Evolutionary conservation across 495 filamentous ascomycete genomes (phyloP).

Genomic region (Delitschia confertaspora): DNA sequence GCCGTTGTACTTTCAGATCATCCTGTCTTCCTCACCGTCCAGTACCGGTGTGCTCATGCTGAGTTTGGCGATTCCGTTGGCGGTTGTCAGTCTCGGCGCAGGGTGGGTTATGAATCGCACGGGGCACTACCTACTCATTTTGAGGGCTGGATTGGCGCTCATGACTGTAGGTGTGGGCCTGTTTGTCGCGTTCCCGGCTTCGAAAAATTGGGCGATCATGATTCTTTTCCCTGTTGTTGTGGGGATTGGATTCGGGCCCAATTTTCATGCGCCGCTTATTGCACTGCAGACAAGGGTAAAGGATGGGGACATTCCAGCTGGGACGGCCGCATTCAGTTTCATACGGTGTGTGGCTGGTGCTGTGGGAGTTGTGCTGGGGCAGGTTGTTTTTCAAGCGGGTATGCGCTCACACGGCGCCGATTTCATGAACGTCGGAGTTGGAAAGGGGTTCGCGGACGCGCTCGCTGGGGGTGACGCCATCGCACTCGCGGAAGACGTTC

Average conservation of each 20-base stretch:
- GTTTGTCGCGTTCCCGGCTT: constrained; percentile 13
- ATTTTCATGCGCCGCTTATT: constrained; percentile 51
- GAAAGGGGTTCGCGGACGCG: constrained; percentile 7
- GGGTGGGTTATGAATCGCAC: constrained; percentile 22
- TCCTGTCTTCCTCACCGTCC: constrained; percentile 18
- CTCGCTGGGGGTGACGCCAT: constrained; percentile 18
- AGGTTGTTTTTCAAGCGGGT: constrained; percentile 21
- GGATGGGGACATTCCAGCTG: constrained; percentile 27
- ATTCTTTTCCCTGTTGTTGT: constrained; percentile 47
- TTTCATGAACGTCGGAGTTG: constrained; percentile 8
- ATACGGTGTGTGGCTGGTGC: constrained; percentile 23
- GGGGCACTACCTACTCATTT: constrained; percentile 19
- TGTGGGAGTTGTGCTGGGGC: constrained; percentile 27
- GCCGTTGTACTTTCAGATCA: constrained; percentile 29
- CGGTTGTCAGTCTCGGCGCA: constrained; percentile 10
- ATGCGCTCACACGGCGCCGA: constrained; percentile 32
- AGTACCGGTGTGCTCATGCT: constrained; percentile 24
- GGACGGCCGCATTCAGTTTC: constrained; percentile 26
- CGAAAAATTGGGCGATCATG: constrained; percentile 39
- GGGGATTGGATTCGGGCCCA: constrained; percentile 48
- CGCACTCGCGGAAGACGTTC: constrained; percentile 3
- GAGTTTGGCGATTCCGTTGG: constrained; percentile 17
- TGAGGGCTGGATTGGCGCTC: constrained; percentile 19
- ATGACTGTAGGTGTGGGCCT: constrained; percentile 28
- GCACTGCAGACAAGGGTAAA: constrained; percentile 48